These are phyloP conservation scores for Byssoonygena ceratinophila DNA, from an alignment of 2,329 filamentous ascomycete species.

Conservation along the genomic window DNA sequence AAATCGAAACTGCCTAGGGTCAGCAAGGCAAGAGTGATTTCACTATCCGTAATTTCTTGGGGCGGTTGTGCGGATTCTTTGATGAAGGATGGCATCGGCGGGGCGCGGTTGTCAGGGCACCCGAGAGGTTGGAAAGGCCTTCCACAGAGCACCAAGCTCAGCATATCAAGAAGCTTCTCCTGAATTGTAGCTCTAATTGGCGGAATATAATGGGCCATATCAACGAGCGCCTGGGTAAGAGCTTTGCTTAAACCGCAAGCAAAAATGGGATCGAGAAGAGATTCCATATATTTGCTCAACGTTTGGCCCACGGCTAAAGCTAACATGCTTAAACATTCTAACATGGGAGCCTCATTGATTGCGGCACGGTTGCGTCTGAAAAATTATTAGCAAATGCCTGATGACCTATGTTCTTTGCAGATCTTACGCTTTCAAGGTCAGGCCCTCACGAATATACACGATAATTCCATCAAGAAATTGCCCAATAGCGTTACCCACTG, in stretches of 20 bases:
- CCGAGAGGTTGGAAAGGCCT: slow-evolving; percentile 87
- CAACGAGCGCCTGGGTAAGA: slow-evolving; percentile 86
- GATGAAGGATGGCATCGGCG: slow-evolving; percentile 68
- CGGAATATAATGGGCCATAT: slow-evolving; percentile 98
- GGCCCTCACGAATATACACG: slow-evolving; percentile 82
- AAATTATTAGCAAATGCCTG: slow-evolving; percentile 20
- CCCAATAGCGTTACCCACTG: slow-evolving; percentile 87
- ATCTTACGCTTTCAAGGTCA: slow-evolving; percentile 62
- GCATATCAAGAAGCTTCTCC: slow-evolving; percentile 83
- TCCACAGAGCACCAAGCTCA: slow-evolving; percentile 86
- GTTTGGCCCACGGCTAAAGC: slow-evolving; percentile 92
- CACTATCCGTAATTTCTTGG: slow-evolving; percentile 68
- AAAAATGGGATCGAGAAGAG: slow-evolving; percentile 89
- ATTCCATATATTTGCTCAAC: slow-evolving; percentile 96
- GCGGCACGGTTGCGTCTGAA: slow-evolving; percentile 45
- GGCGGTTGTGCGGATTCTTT: slow-evolving; percentile 77
- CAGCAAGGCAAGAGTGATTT: slow-evolving; percentile 86
- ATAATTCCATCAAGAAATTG: slow-evolving; percentile 92
- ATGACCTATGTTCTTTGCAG: neutral
- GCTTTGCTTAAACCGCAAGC: slow-evolving; percentile 90
- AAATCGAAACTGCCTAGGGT: slow-evolving; percentile 99
- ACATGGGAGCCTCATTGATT: slow-evolving; percentile 62
- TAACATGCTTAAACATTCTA: slow-evolving; percentile 94
- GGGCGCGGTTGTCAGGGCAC: slow-evolving; percentile 76
- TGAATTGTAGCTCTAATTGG: slow-evolving; percentile 89